Conservation (phyloP, 2,329 filamentous ascomycete species). For the Clathrospora elynae region DNA sequence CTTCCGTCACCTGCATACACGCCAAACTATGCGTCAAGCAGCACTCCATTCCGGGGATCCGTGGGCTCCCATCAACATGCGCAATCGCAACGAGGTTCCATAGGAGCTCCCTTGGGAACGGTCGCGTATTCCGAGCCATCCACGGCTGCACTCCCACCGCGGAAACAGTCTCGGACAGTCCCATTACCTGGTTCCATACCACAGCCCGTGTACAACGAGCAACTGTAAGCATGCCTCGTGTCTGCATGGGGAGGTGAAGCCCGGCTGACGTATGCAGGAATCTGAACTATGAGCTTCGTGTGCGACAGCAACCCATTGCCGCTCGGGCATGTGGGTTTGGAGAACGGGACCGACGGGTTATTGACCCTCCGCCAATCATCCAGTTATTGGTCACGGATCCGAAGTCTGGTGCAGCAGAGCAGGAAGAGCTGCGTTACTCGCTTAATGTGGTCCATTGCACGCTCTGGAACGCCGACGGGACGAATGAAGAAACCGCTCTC, state of each 20-base stretch:
- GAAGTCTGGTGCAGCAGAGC: constrained; percentile 53
- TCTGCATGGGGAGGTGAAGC: constrained; percentile 21
- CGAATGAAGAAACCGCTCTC: constrained; percentile 67
- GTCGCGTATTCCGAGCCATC: constrained; percentile 42
- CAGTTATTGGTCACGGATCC: constrained; percentile 70
- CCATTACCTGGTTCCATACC: constrained; percentile 47
- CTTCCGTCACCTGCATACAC: constrained; percentile 49
- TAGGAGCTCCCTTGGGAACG: constrained; percentile 38
- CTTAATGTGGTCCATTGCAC: constrained; percentile 77
- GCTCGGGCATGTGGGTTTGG: constrained; percentile 83
- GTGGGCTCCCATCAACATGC: constrained; percentile 46
- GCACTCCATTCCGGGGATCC: constrained; percentile 46
- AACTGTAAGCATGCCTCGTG: constrained; percentile 43
- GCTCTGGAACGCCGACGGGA: constrained; percentile 72
- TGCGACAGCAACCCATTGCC: constrained; percentile 78
- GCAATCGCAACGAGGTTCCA: constrained; percentile 45
- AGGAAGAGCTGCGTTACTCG: constrained; percentile 67
- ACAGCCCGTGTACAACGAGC: constrained; percentile 48
- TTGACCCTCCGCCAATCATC: constrained; percentile 83
- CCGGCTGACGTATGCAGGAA: constrained; percentile 39
- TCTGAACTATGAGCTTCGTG: constrained; percentile 57
- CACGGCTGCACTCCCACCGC: constrained; percentile 35
- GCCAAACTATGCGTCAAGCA: constrained; percentile 48
- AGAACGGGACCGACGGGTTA: constrained; percentile 78
- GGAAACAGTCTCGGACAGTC: constrained; percentile 37